A percentile compares a stretch with the other conserved stretches of the same genome.
phyloP scores from a whole-genome alignment of 2,329 filamentous ascomycete genomes.

The Talaromyces sp. region DNA sequence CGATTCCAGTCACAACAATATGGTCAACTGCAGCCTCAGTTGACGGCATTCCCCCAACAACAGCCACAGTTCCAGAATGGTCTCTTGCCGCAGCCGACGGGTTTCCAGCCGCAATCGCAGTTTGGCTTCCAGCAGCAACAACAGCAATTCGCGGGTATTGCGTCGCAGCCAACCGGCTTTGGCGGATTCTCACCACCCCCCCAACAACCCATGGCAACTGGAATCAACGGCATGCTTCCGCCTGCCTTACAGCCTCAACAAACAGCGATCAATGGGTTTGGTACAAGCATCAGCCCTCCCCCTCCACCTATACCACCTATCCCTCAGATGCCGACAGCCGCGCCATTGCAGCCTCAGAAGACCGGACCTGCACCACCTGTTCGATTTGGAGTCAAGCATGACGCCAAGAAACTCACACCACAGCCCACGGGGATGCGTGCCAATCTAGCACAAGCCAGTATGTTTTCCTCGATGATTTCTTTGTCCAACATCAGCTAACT shows the following conservation, averaged over 20 bases:
- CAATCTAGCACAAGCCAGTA: slow-evolving; percentile 92
- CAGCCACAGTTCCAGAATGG: slow-evolving; percentile 27
- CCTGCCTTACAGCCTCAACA: slow-evolving; percentile 47
- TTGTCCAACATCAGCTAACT: slow-evolving; percentile 19
- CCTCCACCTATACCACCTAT: slow-evolving; percentile 54
- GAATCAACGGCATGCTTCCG: slow-evolving; percentile 39
- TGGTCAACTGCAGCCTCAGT: slow-evolving; percentile 49
- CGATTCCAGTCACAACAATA: slow-evolving; percentile 56
- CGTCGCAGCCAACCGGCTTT: slow-evolving; percentile 55
- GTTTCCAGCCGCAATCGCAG: slow-evolving; percentile 42
- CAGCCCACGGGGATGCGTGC: slow-evolving; percentile 87
- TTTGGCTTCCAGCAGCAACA: slow-evolving; percentile 45
- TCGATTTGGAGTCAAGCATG: slow-evolving; percentile 74
- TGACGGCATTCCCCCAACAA: slow-evolving; percentile 27
- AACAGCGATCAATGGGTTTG: slow-evolving; percentile 51
- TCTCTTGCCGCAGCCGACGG: slow-evolving; percentile 47
- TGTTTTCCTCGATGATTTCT: slow-evolving; percentile 40
- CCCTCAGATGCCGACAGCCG: slow-evolving; percentile 55
- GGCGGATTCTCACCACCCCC: slow-evolving; percentile 32
- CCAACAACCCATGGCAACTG: slow-evolving; percentile 45
- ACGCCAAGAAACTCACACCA: slow-evolving; percentile 71
- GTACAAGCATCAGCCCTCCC: slow-evolving; percentile 45
- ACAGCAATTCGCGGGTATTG: slow-evolving; percentile 33
- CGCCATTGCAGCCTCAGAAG: slow-evolving; percentile 70
- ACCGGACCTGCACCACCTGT: slow-evolving; percentile 84